A percentile compares a stretch with the other conserved stretches of the same genome.
Evolutionary conservation across 805 yeast genomes (phyloP).

Genomic region (Naumovozyma baii): DNA sequence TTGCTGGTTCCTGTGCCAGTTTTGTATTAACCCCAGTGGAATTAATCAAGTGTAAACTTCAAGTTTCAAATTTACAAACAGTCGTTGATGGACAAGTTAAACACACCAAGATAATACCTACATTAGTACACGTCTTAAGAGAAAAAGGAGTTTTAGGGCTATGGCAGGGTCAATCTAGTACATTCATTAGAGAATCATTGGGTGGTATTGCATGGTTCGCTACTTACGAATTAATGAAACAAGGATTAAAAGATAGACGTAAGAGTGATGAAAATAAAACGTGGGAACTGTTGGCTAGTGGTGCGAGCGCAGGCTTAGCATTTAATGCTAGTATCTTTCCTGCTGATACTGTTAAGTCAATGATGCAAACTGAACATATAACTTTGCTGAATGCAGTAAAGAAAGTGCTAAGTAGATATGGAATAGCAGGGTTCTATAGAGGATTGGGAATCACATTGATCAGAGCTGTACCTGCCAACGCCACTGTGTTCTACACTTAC

Average conservation of each 20-base stretch:
- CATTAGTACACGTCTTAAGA: conserved; percentile 35
- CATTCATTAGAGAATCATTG: conserved; percentile 71
- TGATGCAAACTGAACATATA: conserved; percentile 49
- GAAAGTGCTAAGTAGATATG: conserved; percentile 41
- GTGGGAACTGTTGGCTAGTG: conserved; percentile 56
- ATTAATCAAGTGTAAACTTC: conserved; percentile 77
- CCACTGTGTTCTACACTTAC: conserved; percentile 71
- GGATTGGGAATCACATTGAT: conserved; percentile 76
- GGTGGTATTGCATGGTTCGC: conserved; percentile 96
- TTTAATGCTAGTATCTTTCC: conserved; percentile 80
- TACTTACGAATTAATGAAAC: conserved; percentile 56
- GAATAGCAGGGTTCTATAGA: conserved; percentile 64
- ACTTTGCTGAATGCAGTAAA: conserved; percentile 37
- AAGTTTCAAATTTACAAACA: conserved; percentile 40
- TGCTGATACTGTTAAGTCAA: conserved; percentile 80
- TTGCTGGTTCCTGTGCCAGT: conserved; percentile 75
- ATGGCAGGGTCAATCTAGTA: conserved; percentile 82
- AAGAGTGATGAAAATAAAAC: conserved; percentile 29
- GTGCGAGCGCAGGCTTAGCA: conserved; percentile 78
- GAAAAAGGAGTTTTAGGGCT: conserved; percentile 59
- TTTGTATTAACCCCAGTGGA: conserved; percentile 88
- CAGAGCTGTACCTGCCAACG: conserved; percentile 85
- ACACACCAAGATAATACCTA: conserved; percentile 28
- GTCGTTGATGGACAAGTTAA: conserved; percentile 16
- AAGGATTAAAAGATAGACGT: conserved; percentile 23